Evolutionary conservation across 75 land plant species (phyloP).

Genomic region (Pinus albicaulis): DNA sequence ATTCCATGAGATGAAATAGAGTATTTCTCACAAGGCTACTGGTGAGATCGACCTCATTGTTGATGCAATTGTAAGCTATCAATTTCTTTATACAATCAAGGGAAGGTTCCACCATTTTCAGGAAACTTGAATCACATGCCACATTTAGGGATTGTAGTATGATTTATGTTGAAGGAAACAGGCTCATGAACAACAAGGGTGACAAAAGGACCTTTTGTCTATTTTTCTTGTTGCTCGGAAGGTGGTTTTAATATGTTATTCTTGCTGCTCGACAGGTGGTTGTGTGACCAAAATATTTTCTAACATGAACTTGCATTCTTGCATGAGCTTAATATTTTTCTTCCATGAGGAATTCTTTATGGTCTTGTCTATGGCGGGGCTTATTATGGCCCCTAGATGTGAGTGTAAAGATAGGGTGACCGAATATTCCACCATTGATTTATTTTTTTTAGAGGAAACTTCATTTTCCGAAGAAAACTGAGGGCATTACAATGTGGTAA

Average conservation of each 20-base stretch:
- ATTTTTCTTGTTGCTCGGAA: background rate
- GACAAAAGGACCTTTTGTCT: background rate
- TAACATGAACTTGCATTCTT: constrained; percentile 75
- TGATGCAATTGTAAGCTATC: constrained; percentile 68
- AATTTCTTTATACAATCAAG: constrained; percentile 85
- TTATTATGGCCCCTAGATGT: constrained; percentile 35
- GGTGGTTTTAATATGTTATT: too few relatives aligned
- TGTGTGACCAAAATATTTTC: constrained; percentile 43
- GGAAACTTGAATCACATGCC: constrained; percentile 51
- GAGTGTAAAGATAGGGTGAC: constrained; percentile 11
- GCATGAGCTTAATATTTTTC: constrained; percentile 85
- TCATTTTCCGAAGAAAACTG: background rate
- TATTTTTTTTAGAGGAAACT: background rate
- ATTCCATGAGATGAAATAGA: constrained; percentile 62
- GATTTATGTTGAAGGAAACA: constrained; percentile 40
- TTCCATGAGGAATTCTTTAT: constrained; percentile 92
- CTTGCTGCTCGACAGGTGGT: background rate
- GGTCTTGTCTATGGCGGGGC: constrained; percentile 78
- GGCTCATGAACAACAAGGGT: constrained; percentile 43
- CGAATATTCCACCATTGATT: background rate
- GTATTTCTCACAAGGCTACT: constrained; percentile 48
- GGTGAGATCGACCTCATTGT: constrained; percentile 84
- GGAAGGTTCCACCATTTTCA: constrained; percentile 80
- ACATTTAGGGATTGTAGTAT: constrained; percentile 72
- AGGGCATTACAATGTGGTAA: too few relatives aligned